These are phyloP conservation scores for Cornus controversa DNA, from an alignment of 148 eudicot species.

Conservation along the genomic window DNA sequence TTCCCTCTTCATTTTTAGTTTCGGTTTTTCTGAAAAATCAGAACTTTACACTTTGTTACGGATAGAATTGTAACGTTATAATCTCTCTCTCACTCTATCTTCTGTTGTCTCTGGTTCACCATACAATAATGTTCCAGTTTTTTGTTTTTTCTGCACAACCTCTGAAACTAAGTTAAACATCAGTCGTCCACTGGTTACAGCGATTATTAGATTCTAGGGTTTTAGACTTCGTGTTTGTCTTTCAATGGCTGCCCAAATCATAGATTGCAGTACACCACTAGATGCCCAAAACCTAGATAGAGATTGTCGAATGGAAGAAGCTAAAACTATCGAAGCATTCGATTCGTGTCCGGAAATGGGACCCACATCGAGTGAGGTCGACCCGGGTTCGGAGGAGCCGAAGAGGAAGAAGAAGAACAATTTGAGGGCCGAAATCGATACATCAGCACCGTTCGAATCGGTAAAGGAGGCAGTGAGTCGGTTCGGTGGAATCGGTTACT, in stretches of 20 bases:
- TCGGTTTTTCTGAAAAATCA: background rate
- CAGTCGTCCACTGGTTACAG: background rate
- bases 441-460: constrained; percentile 92
- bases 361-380: background rate
- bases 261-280: background rate
- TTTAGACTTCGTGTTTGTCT: background rate
- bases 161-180: too few relatives aligned
- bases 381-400: background rate
- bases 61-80: background rate
- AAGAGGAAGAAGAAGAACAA: constrained; percentile 12
- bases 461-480: constrained; percentile 81
- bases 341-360: background rate
- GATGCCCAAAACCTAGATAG: background rate
- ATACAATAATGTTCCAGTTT: background rate
- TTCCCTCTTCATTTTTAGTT: too few relatives aligned
- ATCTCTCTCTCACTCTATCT: too few relatives aligned
- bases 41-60: background rate
- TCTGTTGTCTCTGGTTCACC: background rate
- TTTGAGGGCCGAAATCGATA: constrained; percentile 71
- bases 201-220: too few relatives aligned
- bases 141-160: background rate
- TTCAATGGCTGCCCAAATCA: background rate
- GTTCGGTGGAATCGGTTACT: constrained; percentile 86
- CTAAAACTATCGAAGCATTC: background rate
- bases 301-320: background rate